phyloP scores from a whole-genome alignment of 2,329 filamentous ascomycete genomes.

The Fusarium sp. region DNA sequence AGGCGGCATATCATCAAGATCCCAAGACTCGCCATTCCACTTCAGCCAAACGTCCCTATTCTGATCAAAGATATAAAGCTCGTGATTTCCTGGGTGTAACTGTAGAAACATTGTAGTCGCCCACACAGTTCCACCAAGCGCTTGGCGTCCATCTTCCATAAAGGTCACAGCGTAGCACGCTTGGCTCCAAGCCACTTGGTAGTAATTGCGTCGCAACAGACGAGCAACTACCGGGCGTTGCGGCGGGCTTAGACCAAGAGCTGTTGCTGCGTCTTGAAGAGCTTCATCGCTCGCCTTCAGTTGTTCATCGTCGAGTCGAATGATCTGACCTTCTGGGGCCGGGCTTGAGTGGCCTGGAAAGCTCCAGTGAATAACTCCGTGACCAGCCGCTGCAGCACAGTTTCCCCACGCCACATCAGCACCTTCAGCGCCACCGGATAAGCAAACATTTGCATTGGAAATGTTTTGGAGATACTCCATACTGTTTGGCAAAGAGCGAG shows the following conservation, averaged over 20 bases:
- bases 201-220: constrained; percentile 6
- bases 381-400: background rate
- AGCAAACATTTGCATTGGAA: background rate
- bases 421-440: constrained; percentile 12
- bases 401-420: constrained; percentile 12
- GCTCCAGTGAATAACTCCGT: constrained; percentile 14
- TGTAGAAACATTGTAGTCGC: constrained; percentile 12
- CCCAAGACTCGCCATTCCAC: constrained; percentile 5
- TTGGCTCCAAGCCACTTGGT: constrained; percentile 3
- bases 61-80: constrained; percentile 5
- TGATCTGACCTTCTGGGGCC: background rate
- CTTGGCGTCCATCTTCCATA: background rate
- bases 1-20: background rate
- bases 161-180: constrained; percentile 9
- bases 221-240: background rate
- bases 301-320: constrained; percentile 6
- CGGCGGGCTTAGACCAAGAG: background rate
- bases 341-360: constrained; percentile 2
- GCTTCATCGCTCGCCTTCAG: background rate
- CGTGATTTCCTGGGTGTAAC: background rate
- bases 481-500: too few species aligned
- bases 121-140: constrained; percentile 6
- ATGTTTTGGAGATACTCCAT: constrained; percentile 2
- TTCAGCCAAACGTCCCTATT: background rate
- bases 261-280: background rate